Evolutionary conservation across 139 green algal genomes (phyloP).

Genomic region (Chlorella sp.): DNA sequence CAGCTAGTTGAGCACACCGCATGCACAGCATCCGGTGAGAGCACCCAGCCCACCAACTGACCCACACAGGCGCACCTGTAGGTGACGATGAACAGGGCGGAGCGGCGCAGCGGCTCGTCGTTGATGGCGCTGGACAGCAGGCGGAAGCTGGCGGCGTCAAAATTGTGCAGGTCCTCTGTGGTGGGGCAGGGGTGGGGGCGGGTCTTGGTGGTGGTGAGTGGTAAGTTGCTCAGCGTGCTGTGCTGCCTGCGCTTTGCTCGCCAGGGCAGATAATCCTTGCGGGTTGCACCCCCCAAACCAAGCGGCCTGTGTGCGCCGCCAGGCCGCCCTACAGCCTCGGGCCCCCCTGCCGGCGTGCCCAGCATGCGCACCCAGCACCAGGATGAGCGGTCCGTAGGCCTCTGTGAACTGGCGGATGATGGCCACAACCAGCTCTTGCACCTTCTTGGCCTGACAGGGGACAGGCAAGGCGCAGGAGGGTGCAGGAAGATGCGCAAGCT

Average conservation of each 20-base stretch:
- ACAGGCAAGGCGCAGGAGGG: neutral
- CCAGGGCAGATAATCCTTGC: too few species aligned
- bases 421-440: slow-evolving; percentile 55
- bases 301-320: too few species aligned
- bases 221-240: too few species aligned
- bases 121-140: slow-evolving; percentile 49
- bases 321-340: too few species aligned
- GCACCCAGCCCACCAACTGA: too few species aligned
- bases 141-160: slow-evolving; percentile 72
- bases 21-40: neutral
- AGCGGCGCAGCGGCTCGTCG: slow-evolving; percentile 43
- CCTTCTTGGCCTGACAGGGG: slow-evolving; percentile 6
- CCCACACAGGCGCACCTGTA: slow-evolving; percentile 30
- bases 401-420: slow-evolving; percentile 56
- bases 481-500: neutral
- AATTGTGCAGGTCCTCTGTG: slow-evolving; percentile 75
- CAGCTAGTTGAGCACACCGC: neutral
- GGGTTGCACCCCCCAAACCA: too few species aligned
- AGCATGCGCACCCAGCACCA: slow-evolving; percentile 51
- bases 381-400: slow-evolving; percentile 65
- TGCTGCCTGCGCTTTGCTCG: too few species aligned
- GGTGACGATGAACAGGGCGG: slow-evolving; percentile 61
- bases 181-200: neutral
- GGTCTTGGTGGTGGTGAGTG: neutral
- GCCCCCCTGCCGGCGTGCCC: too few species aligned